Evolutionary conservation across 1,284 basidiomycete species (phyloP).

Genomic region (Fomitopsis palustris): DNA sequence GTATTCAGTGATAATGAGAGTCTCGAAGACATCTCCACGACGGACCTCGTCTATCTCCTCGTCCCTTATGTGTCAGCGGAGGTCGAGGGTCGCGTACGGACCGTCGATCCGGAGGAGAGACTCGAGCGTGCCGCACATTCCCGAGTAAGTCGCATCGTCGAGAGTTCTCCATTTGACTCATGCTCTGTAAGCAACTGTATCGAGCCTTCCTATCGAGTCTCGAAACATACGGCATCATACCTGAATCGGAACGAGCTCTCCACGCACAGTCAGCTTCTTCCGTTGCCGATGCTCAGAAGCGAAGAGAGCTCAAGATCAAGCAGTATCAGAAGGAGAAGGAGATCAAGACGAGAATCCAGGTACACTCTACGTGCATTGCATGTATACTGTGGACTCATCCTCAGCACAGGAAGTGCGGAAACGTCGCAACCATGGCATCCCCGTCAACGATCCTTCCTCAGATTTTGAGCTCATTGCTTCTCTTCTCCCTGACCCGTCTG

Average conservation of each 20-base stretch:
- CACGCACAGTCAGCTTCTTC: constrained; percentile 44
- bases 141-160: constrained; percentile 49
- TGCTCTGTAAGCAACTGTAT: constrained; percentile 49
- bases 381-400: neutral
- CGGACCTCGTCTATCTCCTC: constrained; percentile 77
- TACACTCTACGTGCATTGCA: constrained; percentile 21
- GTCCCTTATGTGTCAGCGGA: constrained; percentile 75
- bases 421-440: constrained; percentile 40
- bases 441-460: constrained; percentile 30
- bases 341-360: constrained; percentile 66
- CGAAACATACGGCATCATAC: constrained; percentile 68
- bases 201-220: constrained; percentile 54
- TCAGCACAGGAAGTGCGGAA: constrained; percentile 47
- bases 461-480: constrained; percentile 62
- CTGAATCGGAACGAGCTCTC: constrained; percentile 56
- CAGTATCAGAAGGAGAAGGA: constrained; percentile 87
- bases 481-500: constrained; percentile 44
- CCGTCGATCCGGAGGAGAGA: constrained; percentile 57
- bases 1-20: constrained; percentile 87
- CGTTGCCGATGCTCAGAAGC: constrained; percentile 60
- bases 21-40: constrained; percentile 81
- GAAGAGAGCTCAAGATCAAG: constrained; percentile 83
- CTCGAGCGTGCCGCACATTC: constrained; percentile 51
- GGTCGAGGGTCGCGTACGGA: constrained; percentile 64
- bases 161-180: constrained; percentile 9